phyloP scores from a whole-genome alignment of 2,329 filamentous ascomycete genomes.

The Bimuria novae-zelandiae region DNA sequence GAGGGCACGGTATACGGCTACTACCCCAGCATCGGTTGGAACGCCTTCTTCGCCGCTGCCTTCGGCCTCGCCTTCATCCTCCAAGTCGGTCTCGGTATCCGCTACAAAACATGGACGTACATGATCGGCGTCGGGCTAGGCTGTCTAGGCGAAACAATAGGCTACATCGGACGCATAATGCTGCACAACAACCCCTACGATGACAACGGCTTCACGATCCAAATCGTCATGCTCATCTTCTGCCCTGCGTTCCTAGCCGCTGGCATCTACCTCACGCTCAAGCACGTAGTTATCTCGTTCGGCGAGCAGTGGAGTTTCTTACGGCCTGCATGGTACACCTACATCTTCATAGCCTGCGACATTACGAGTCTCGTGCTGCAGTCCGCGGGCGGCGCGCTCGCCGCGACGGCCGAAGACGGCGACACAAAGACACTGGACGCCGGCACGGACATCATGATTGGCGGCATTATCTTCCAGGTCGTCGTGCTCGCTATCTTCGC shows the following conservation, averaged over 20 bases:
- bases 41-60: conserved; percentile 56
- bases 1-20: conserved; percentile 58
- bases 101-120: conserved; percentile 59
- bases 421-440: conserved; percentile 42
- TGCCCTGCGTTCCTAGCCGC: conserved; percentile 61
- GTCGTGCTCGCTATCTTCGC: conserved; percentile 52
- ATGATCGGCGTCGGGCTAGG: conserved; percentile 54
- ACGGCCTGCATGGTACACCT: conserved; percentile 54
- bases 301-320: conserved; percentile 43
- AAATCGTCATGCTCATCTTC: conserved; percentile 62
- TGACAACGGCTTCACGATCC: conserved; percentile 53
- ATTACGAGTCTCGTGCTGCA: conserved; percentile 61
- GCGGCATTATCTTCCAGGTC: conserved; percentile 62
- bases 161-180: conserved; percentile 60
- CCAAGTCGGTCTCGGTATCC: conserved; percentile 56
- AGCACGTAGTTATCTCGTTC: conserved; percentile 59
- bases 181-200: conserved; percentile 59
- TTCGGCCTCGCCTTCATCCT: conserved; percentile 54
- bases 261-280: conserved; percentile 59
- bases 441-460: conserved; percentile 60
- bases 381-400: conserved; percentile 59
- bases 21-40: conserved; percentile 55
- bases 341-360: conserved; percentile 63
- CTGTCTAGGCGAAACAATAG: conserved; percentile 56
- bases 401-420: conserved; percentile 52